Evolutionary conservation across 1,139 yeast species (phyloP), one percentile per base, ranked within the genome.

Genomic region (Geotrichum candidum): DNA sequence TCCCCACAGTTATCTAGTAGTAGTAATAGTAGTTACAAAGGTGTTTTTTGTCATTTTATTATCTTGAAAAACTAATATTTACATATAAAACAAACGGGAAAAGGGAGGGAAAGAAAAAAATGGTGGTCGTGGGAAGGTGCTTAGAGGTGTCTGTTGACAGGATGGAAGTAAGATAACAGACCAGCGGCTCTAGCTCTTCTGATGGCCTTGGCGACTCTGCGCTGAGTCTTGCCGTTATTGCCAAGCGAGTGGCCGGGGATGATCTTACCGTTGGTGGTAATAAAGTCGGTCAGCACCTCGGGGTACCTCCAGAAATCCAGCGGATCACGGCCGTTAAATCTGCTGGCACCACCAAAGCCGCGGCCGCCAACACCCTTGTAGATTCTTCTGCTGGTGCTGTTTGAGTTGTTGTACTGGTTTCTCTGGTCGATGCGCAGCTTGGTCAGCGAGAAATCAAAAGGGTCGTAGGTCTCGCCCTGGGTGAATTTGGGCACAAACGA

Each of bases 171-270:
- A 33, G 90, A 82, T 69, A 88, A 77, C 63, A 87, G 77, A 0
- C 95, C 94, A 62, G 86, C 82, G 3, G 86, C 83, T 67, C 91
- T 78, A 22, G 90, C 85, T 60, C 91, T 77, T 70, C 85, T 80
- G 59, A 87, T 80, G 50, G 94, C 91, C 65, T 80, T 84, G 0
- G 88, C 79, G 67, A 88, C 76, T 65, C 78, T 77, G 70, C 80
- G 81, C 70, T 88, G 94, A 68, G 85, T 87, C 65, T 76, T 77
- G 23, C 80, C 78, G 61, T 73, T 78, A 67, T 86, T 80, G 2
- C 89, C 90, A 7, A 87, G 83, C 25, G 79, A 76, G 38, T 79
- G 76, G 61, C 88, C 79, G 4, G 87, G 84, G 61, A 84, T 75
- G 58, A 87, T 87, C 66, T 82, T 83, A n/a, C 94, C 94, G 18